Base-by-base conservation (phyloP, 345 rosid genomes). In the Arabis alpina region DNA sequence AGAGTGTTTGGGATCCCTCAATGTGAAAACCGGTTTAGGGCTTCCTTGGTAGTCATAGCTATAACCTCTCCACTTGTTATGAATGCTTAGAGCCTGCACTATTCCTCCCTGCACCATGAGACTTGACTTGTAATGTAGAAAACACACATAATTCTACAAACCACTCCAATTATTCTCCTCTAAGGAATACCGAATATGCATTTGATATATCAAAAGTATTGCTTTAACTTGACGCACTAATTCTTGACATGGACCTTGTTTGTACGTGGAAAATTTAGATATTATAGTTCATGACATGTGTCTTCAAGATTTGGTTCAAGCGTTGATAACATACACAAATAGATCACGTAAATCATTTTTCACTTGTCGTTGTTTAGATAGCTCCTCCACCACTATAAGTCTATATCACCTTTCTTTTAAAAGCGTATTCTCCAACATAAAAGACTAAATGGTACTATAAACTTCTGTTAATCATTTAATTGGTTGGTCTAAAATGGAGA, bases 21-120 rank as follows among this genome's bases (percentile, higher is more conserved):
- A 54, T 44, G 82, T 83, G 79, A 93, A 93, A 44, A 85, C 91
- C 76, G 74, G 65, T 73, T 80, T 86, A 58, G 85, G 82, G 15
- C 80, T 66, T 61, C 88, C 95, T 81, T 87, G 81, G 3, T 87
- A 88, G 56, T 85, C 85, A 5, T 49, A 82, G 48, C 70, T 65
- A 74, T 87, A 90, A 16, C 90, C 95, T 64, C 79, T 90, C 98
- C 96, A 90, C 61, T 79, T 90, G 79, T 70, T 87, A 24, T 85
- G 68, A 40, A 88, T 71, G 77, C 90, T 80, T 30, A 90, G 61
- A 48, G 91, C 98, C 70, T 90, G 79, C 40, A 92, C 79, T 15
- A 85, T 55, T 40, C 96, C 96, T 82, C 83, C 86, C 86, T 84
- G 69, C 5, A 54, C 51, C 64, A 62, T 55, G 13, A 15, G 27